Evolutionary conservation across 208 protist genomes (phyloP), one percentile per base, ranked within the genome.

Genomic region (Trypanosoma congolense): DNA sequence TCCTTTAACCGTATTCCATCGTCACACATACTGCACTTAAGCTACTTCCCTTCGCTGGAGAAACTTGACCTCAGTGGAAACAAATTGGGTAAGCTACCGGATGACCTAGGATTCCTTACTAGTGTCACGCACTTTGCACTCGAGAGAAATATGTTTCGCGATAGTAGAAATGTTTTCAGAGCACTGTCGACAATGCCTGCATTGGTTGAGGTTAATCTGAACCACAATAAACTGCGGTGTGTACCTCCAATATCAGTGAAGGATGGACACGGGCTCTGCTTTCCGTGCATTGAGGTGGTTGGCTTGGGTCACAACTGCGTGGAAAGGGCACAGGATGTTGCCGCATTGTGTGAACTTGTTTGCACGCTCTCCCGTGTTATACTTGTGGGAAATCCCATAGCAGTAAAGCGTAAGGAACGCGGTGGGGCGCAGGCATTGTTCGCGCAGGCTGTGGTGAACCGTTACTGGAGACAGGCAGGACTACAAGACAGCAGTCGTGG

Each of bases 11-110:
- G 25, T 19, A 75, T 95, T 42, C 80, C 80, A 6, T 30, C 80
- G 21, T 9, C 19, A 8, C 70, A 95, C 16, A 38, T 95, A 5
- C 51, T 67, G 9, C 52, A 83, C 33, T 49, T 95, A n/a, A 56
- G 64, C 4, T 81, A 76, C 42, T 88, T 90, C 26, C 65, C 72
- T 1, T 75, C 58, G 48, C 68, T 95, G 21, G 70, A 87, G 47
- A 75, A 87, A 44, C 72, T 95, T 0, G 84, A 95, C 57, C 59
- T 95, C 28, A 92, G 84, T 65, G 71, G 80, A 45, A 95, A 95
- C 68, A 66, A 80, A 14, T 56, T 95, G 40, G 66, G 72, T 30
- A 51, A 45, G 0, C 57, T 95, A 21, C 88, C 88, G 8, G 18
- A 43, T 10, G 84, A 95, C 47, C 69, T 95, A 36, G 87, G 82